Conservation (phyloP, 495 filamentous ascomycete genomes). For the Daldinia decipiens region DNA sequence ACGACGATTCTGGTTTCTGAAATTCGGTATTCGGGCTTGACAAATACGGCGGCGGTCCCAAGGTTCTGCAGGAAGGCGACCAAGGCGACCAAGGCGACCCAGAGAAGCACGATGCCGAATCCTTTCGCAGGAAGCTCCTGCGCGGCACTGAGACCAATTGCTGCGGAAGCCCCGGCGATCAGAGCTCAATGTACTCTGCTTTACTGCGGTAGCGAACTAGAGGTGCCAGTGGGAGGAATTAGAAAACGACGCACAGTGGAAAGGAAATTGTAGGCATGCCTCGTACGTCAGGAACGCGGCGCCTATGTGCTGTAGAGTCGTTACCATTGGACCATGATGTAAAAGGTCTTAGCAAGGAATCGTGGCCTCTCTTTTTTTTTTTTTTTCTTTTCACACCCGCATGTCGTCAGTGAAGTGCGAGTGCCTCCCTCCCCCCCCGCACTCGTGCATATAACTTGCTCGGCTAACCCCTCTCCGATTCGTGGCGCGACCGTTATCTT, state of each 20-base stretch:
- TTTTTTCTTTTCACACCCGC: slow-evolving; percentile 9
- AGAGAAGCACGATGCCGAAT: slow-evolving; percentile 67
- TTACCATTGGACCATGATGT: slow-evolving; percentile 27
- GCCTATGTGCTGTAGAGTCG: slow-evolving; percentile 28
- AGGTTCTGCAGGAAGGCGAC: slow-evolving; percentile 37
- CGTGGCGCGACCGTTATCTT: slow-evolving; percentile 38
- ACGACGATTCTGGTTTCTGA: slow-evolving; percentile 30
- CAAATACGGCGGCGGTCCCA: slow-evolving; percentile 17
- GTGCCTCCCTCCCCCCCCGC: slow-evolving; percentile 34
- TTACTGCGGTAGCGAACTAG: slow-evolving; percentile 35
- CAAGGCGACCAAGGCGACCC: slow-evolving; percentile 48
- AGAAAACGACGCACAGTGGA: slow-evolving; percentile 36
- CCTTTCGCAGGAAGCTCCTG: slow-evolving; percentile 59
- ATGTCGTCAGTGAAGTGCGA: slow-evolving; percentile 26
- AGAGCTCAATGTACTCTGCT: slow-evolving; percentile 50
- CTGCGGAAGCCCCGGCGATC: slow-evolving; percentile 67
- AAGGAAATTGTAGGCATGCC: slow-evolving; percentile 24
- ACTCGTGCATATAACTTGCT: slow-evolving; percentile 37
- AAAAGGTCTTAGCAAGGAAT: slow-evolving; percentile 25
- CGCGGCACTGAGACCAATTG: slow-evolving; percentile 64
- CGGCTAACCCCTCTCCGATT: slow-evolving; percentile 38
- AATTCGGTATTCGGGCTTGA: slow-evolving; percentile 29
- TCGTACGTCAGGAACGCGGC: slow-evolving; percentile 43
- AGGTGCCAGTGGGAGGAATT: slow-evolving; percentile 36
- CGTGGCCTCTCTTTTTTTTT: slow-evolving; percentile 14